Evolutionary conservation across 306 rosid genomes (phyloP).

Genomic region (Vachellia collinsii): DNA sequence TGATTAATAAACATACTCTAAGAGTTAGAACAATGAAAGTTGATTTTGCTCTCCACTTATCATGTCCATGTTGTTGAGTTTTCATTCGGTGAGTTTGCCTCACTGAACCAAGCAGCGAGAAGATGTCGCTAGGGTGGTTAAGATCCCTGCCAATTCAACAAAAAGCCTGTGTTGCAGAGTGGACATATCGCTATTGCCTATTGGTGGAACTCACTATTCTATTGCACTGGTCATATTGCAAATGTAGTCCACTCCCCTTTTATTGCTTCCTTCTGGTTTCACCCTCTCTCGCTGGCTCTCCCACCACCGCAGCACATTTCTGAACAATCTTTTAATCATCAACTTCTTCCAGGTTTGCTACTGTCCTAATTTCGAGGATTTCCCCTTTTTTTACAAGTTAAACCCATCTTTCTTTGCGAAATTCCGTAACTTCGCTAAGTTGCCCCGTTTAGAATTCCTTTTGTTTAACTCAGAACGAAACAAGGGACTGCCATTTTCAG

Average conservation of each 20-base stretch:
- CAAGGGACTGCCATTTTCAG: not conserved
- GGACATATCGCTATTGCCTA: not conserved
- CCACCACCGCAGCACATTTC: not conserved
- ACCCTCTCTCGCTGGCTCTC: not conserved
- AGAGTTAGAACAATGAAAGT: too few relatives aligned
- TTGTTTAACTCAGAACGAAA: not conserved
- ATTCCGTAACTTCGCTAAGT: not conserved
- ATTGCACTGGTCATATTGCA: not conserved
- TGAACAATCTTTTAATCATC: not conserved
- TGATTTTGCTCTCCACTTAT: too few relatives aligned
- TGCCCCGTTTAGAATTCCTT: not conserved
- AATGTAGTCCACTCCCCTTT: not conserved
- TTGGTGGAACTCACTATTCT: not conserved
- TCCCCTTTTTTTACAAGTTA: not conserved
- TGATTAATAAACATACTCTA: too few relatives aligned
- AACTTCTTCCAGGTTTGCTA: constrained; percentile 32
- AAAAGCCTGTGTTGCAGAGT: not conserved
- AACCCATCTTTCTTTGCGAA: not conserved
- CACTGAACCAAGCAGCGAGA: too few relatives aligned
- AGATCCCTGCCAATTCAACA: not conserved
- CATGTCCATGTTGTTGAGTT: too few relatives aligned
- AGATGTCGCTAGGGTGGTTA: too few relatives aligned
- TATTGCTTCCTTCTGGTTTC: not conserved
- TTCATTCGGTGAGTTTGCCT: too few relatives aligned
- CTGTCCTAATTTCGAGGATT: too few relatives aligned